These are phyloP conservation scores for Tricholoma matsutake DNA, from an alignment of 768 basidiomycete genomes.

Conservation along the genomic window DNA sequence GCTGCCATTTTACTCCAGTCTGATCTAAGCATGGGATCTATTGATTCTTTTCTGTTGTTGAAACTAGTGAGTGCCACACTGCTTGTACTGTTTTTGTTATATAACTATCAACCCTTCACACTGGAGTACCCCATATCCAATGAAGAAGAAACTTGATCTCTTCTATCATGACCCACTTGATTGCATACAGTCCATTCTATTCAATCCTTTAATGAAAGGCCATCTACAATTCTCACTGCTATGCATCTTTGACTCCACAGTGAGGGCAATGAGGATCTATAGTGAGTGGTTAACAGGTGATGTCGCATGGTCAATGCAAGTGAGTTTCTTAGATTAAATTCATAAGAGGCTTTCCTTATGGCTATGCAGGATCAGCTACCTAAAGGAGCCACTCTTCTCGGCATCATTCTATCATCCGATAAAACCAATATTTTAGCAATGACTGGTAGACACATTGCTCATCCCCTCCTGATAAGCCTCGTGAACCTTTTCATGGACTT, in stretches of 20 bases:
- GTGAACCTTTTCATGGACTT: constrained; percentile 14
- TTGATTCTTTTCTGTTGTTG: constrained; percentile 26
- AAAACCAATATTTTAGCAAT: constrained; percentile 19
- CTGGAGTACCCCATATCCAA: constrained; percentile 12
- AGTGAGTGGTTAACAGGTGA: constrained; percentile 21
- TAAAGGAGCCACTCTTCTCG: constrained; percentile 16
- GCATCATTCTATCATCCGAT: constrained; percentile 15
- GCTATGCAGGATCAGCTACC: background rate
- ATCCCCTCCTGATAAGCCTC: constrained; percentile 14
- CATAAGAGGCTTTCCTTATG: background rate
- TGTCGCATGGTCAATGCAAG: constrained; percentile 21
- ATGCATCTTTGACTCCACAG: no score
- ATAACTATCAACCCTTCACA: background rate
- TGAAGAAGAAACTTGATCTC: constrained; percentile 22
- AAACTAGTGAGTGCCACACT: constrained; percentile 17
- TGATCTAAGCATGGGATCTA: constrained; percentile 25
- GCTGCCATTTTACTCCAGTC: constrained; percentile 26
- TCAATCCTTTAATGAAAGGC: constrained; percentile 22
- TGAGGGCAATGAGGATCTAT: constrained; percentile 13
- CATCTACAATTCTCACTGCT: constrained; percentile 19
- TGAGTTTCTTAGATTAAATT: constrained; percentile 1
- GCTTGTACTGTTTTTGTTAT: background rate
- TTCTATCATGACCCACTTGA: constrained; percentile 28
- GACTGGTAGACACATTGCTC: constrained; percentile 11
- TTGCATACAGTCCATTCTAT: constrained; percentile 26